phyloP scores from a whole-genome alignment of 1,284 basidiomycete species.

The Ustilago loliicola region DNA sequence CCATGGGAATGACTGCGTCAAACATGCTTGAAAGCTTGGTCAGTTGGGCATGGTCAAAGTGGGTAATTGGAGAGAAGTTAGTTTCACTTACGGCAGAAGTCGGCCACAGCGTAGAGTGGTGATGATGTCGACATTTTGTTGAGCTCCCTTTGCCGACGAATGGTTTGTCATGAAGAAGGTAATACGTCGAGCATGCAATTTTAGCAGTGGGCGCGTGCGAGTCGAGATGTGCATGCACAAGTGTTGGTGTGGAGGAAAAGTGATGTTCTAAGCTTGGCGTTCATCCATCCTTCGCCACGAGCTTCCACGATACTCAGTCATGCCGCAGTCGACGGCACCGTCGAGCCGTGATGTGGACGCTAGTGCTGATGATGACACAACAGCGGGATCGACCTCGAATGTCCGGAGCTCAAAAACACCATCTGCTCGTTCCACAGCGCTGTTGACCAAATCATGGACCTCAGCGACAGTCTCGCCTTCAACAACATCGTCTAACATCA shows the following conservation, averaged over 20 bases:
- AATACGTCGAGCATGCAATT: not conserved
- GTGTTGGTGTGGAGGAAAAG: constrained; percentile 44
- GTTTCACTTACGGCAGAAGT: constrained; percentile 58
- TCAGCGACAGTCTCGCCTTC: constrained; percentile 33
- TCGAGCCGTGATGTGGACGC: not conserved
- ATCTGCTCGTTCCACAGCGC: constrained; percentile 22
- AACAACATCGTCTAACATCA: constrained; percentile 35
- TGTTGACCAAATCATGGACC: constrained; percentile 35
- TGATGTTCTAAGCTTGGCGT: not conserved
- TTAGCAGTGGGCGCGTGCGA: not conserved
- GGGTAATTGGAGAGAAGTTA: not conserved
- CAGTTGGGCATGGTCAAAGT: not conserved
- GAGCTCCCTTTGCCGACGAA: not conserved
- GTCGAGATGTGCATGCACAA: constrained; percentile 20
- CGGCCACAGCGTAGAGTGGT: constrained; percentile 55
- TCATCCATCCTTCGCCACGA: not conserved
- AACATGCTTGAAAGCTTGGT: not conserved
- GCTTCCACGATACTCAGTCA: constrained; percentile 4
- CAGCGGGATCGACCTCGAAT: constrained; percentile 7
- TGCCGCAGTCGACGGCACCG: constrained; percentile 20
- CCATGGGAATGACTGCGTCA: constrained; percentile 66
- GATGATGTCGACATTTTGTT: constrained; percentile 22
- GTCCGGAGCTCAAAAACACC: constrained; percentile 7
- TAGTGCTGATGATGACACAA: constrained; percentile 8
- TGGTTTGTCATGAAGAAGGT: not conserved